Conservation (phyloP, 306 rosid species). For the Dalbergia cultrata region DNA sequence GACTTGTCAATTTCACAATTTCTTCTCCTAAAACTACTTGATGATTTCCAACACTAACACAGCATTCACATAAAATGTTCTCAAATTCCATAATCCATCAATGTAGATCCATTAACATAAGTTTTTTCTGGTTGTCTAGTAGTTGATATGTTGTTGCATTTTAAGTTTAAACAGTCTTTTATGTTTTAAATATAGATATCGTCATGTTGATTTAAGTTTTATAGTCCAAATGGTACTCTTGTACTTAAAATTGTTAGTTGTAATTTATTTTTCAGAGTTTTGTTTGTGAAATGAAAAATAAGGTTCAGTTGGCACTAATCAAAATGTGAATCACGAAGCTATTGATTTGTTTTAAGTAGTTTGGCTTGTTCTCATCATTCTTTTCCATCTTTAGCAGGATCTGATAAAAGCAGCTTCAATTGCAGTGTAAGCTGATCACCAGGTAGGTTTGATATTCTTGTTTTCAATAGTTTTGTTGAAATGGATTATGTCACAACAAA, state of each 20-base stretch:
- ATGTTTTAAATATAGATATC: constrained; percentile 33
- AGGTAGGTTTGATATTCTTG: constrained; percentile 60
- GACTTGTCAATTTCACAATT: constrained; percentile 28
- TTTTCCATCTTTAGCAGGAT: constrained; percentile 58
- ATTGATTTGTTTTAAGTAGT: constrained; percentile 34
- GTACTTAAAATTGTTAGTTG: background rate
- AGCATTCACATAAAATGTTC: constrained; percentile 6
- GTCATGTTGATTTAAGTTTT: constrained; percentile 24
- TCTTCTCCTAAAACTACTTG: constrained; percentile 2
- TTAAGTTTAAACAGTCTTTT: background rate
- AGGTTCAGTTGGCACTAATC: constrained; percentile 19
- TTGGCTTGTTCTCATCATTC: constrained; percentile 42
- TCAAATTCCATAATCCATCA: constrained; percentile 13
- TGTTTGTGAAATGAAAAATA: constrained; percentile 21
- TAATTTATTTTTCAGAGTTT: constrained; percentile 22
- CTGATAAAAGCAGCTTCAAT: constrained; percentile 90
- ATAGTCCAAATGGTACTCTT: constrained; percentile 24
- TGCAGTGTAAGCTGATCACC: constrained; percentile 93
- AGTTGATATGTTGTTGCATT: constrained; percentile 10
- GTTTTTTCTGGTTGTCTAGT: background rate
- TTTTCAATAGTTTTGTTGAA: constrained; percentile 29
- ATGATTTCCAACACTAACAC: constrained; percentile 18
- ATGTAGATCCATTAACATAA: constrained; percentile 34
- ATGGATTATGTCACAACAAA: constrained; percentile 21
- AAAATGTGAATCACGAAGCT: constrained; percentile 26